Evolutionary conservation across 2,329 filamentous ascomycete genomes (phyloP).

Genomic region (Pseudogymnoascus sp.): DNA sequence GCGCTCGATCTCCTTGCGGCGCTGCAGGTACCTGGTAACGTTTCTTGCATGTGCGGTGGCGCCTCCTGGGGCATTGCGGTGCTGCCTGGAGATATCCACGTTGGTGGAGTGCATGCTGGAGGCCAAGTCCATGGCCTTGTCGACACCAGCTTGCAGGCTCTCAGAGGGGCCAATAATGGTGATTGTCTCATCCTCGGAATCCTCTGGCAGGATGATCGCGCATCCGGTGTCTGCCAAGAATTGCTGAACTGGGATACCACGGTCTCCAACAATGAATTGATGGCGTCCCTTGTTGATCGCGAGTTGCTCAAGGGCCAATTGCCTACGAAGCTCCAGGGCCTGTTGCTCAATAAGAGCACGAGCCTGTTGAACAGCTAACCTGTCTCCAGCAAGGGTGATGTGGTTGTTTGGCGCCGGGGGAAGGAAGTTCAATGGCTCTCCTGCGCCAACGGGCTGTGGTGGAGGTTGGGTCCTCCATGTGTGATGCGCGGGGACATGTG

Average conservation of each 20-base stretch:
- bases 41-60: conserved; percentile 74
- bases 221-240: conserved; percentile 91
- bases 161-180: conserved; percentile 76
- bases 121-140: conserved; percentile 82
- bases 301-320: conserved; percentile 70
- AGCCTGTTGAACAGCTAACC: conserved; percentile 70
- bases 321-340: conserved; percentile 66
- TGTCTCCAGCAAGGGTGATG: conserved; percentile 83
- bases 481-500: conserved; percentile 77
- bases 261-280: conserved; percentile 88
- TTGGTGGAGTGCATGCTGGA: conserved; percentile 78
- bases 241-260: conserved; percentile 70
- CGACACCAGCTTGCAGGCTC: conserved; percentile 65
- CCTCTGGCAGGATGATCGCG: conserved; percentile 71
- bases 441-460: conserved; percentile 52
- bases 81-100: conserved; percentile 74
- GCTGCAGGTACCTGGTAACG: conserved; percentile 78
- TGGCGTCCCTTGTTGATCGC: conserved; percentile 81
- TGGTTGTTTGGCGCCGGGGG: conserved; percentile 65
- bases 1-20: conserved; percentile 73
- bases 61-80: conserved; percentile 64
- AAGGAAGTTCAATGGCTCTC: conserved; percentile 61
- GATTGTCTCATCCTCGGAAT: conserved; percentile 68
- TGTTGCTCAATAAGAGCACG: conserved; percentile 74
- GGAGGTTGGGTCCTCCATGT: conserved; percentile 63